A percentile compares a stretch with the other conserved stretches of the same genome.
Conservation (phyloP, 2,329 filamentous ascomycete genomes). For the Apiospora aurea region DNA sequence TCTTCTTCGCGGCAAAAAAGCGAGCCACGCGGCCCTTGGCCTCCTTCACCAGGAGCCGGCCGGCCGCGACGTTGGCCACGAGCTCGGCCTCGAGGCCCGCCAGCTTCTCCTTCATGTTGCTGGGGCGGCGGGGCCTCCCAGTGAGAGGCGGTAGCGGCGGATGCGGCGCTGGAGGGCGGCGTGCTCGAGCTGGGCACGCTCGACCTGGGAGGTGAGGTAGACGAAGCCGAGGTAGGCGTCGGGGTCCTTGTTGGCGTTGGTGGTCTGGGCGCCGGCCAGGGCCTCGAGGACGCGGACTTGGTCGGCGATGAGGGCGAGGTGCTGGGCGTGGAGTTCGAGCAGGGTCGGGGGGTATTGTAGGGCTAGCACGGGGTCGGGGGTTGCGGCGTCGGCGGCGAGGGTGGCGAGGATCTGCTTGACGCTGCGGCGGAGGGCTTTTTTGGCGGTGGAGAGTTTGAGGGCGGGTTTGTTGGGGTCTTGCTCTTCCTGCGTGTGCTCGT, state of each 20-base stretch:
- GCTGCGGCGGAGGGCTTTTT: neutral
- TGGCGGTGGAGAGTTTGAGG: too few species aligned
- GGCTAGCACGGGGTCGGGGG: neutral
- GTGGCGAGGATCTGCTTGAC: neutral
- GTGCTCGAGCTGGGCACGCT: neutral
- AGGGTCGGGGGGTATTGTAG: neutral
- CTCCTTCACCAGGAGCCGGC: neutral
- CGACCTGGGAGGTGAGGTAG: neutral
- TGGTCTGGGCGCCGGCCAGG: neutral
- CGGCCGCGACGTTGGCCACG: neutral
- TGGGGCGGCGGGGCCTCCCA: too few species aligned
- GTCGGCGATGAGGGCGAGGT: neutral
- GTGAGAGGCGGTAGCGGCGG: neutral
- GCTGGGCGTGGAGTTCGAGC: neutral
- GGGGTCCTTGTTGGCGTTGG: too few species aligned
- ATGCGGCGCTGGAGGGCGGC: neutral
- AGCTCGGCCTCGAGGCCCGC: neutral
- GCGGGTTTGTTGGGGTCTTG: neutral
- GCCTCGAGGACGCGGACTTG: neutral
- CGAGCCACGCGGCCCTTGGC: neutral
- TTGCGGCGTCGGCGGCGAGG: neutral
- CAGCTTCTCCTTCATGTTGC: too few species aligned
- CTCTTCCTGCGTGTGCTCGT: neutral
- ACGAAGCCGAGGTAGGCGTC: neutral
- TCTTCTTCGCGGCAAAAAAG: neutral